A percentile compares a stretch with the other conserved stretches of the same genome.
phyloP scores from a whole-genome alignment of 2,329 filamentous ascomycete species.

The Taxawa tesnikishii region DNA sequence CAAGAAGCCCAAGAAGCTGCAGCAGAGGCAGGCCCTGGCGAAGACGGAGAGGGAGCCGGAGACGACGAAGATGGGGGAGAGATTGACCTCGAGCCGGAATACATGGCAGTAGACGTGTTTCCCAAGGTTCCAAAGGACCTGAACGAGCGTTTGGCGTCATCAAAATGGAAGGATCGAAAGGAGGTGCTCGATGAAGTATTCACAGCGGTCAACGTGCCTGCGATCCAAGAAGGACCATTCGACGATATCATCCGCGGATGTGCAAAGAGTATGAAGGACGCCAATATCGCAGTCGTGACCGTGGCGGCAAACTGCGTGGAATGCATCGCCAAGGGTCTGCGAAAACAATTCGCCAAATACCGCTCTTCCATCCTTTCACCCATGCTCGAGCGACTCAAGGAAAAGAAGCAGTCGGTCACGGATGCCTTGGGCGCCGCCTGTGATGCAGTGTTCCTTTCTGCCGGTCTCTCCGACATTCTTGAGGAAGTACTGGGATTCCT shows the following conservation, averaged over 20 bases:
- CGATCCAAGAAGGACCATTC: conserved; percentile 85
- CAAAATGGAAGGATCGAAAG: conserved; percentile 98
- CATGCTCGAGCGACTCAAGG: conserved; percentile 91
- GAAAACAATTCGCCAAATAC: conserved; percentile 68
- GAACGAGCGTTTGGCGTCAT: conserved; percentile 69
- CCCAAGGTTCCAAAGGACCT: conserved; percentile 74
- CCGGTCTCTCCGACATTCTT: conserved; percentile 70
- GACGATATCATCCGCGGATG: conserved; percentile 71
- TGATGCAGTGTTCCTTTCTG: conserved; percentile 56
- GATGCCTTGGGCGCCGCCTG: conserved; percentile 80
- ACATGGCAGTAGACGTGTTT: conserved; percentile 77
- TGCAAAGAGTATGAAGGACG: conserved; percentile 97
- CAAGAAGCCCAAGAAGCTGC: conserved; percentile 71
- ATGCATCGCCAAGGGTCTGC: conserved; percentile 72
- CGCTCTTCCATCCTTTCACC: conserved; percentile 69
- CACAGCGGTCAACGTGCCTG: conserved; percentile 65
- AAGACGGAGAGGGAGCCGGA: conserved; percentile 33
- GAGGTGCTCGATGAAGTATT: conserved; percentile 79
- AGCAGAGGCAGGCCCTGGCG: conserved; percentile 45
- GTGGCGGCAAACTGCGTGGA: conserved; percentile 91
- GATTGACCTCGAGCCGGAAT: conserved; percentile 51
- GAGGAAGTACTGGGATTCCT: conserved; percentile 80
- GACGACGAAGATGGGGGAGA: conserved; percentile 49
- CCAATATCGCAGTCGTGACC: conserved; percentile 88
- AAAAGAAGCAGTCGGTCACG: conserved; percentile 83